A percentile compares a stretch with the other conserved stretches of the same genome.
Evolutionary conservation across 1,284 basidiomycete species (phyloP).

Genomic region (Ceratobasidium sp.): DNA sequence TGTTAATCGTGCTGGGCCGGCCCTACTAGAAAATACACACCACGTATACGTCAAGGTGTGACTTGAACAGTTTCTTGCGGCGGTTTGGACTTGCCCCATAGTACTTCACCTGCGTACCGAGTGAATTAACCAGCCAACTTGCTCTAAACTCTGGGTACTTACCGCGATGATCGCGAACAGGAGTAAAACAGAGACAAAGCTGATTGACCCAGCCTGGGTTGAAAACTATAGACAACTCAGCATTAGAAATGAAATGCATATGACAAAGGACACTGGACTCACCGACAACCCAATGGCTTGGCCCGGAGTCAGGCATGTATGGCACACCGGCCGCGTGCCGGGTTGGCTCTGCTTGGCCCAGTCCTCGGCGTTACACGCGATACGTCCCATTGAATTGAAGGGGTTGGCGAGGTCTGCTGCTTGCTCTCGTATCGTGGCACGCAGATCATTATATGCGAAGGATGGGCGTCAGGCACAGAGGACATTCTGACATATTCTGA

Average conservation of each 20-base stretch:
- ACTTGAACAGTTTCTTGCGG: constrained; percentile 10
- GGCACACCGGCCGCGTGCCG: constrained; percentile 4
- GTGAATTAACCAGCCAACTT: neutral
- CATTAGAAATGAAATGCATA: neutral
- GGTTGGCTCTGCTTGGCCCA: neutral
- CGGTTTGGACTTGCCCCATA: neutral
- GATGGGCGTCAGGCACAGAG: neutral
- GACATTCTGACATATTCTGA: neutral
- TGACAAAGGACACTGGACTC: neutral
- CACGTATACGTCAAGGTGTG: constrained; percentile 46
- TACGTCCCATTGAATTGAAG: constrained; percentile 10
- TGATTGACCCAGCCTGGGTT: constrained; percentile 15
- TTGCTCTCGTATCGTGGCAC: neutral
- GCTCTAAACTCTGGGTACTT: neutral
- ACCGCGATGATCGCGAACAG: constrained; percentile 6
- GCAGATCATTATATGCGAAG: neutral
- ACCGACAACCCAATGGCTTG: constrained; percentile 31
- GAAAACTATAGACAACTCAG: constrained; percentile 7
- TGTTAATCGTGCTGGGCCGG: neutral
- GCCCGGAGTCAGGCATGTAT: constrained; percentile 18
- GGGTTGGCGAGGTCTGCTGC: neutral
- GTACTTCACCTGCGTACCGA: constrained; percentile 4
- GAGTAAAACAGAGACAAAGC: neutral
- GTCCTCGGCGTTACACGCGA: neutral
- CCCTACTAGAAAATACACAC: neutral